Evolutionary conservation across 1,139 yeast genomes (phyloP).

Genomic region (Maudiozyma humilis): DNA sequence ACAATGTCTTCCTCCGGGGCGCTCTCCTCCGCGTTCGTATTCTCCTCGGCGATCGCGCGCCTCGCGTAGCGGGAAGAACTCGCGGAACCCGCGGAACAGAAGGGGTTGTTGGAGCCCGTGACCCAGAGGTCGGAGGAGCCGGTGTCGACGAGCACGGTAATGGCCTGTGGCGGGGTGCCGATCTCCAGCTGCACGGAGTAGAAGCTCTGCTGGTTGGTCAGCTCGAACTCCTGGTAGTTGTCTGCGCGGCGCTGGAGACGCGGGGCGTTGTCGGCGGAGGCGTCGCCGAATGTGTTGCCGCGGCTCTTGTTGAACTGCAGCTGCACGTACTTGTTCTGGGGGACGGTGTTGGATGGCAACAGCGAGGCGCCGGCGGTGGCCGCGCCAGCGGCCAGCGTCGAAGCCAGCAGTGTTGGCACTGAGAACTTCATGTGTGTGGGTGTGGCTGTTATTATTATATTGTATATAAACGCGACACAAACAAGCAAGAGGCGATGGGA

Average conservation of each 20-base stretch:
- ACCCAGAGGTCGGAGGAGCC: slow-evolving; percentile 74
- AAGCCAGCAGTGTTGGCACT: not conserved
- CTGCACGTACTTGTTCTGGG: slow-evolving; percentile 5
- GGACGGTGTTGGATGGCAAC: not conserved
- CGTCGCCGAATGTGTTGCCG: slow-evolving; percentile 3
- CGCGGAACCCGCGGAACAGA: slow-evolving; percentile 11
- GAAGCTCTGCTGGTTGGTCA: slow-evolving; percentile 22
- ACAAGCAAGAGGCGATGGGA: not conserved
- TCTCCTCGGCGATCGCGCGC: not conserved
- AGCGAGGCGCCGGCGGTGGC: not conserved
- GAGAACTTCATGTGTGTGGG: not conserved
- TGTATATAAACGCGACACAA: not conserved
- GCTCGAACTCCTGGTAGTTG: slow-evolving; percentile 13
- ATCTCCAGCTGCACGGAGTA: slow-evolving; percentile 31
- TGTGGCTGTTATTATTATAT: not conserved
- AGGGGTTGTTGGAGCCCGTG: slow-evolving; percentile 23
- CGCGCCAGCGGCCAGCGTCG: not conserved
- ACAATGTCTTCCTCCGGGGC: not conserved
- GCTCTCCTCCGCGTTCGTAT: not conserved
- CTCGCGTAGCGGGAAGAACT: not conserved
- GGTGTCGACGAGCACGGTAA: slow-evolving; percentile 55
- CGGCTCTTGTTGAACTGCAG: slow-evolving; percentile 6
- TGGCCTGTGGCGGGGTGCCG: slow-evolving; percentile 48
- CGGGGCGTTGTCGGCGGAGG: not conserved
- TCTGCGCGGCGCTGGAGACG: slow-evolving; percentile 11